Conservation (phyloP, 352 stramenopile genomes). For the Phytophthora uliginosa region DNA sequence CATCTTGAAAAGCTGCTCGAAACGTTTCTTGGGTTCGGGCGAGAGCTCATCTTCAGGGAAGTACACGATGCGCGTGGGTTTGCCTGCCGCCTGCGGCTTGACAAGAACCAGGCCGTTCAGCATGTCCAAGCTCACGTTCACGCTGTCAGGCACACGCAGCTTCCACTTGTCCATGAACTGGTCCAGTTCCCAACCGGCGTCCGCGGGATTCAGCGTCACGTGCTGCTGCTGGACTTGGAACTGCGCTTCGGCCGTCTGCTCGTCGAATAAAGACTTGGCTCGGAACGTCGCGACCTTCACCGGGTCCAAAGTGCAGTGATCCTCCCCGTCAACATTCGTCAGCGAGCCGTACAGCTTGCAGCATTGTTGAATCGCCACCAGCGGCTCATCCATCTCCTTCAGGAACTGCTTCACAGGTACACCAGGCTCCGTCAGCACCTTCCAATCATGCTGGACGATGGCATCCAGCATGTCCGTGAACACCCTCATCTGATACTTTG, state of each 20-base stretch:
- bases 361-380: slow-evolving; percentile 76
- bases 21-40: slow-evolving; percentile 79
- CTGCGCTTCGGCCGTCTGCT: slow-evolving; percentile 52
- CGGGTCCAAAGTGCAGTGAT: slow-evolving; percentile 61
- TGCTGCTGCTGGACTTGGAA: slow-evolving; percentile 49
- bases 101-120: slow-evolving; percentile 73
- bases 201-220: slow-evolving; percentile 27
- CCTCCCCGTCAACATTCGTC: slow-evolving; percentile 16
- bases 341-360: slow-evolving; percentile 71
- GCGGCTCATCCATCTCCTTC: slow-evolving; percentile 45
- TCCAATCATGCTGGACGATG: slow-evolving; percentile 79
- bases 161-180: slow-evolving; percentile 89
- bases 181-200: slow-evolving; percentile 62
- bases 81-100: slow-evolving; percentile 50
- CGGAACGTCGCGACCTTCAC: slow-evolving; percentile 80
- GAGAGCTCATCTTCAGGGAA: slow-evolving; percentile 75
- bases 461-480: slow-evolving; percentile 82
- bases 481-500: slow-evolving; percentile 63
- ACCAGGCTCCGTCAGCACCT: slow-evolving; percentile 53
- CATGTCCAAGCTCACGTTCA: slow-evolving; percentile 72
- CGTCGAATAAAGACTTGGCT: slow-evolving; percentile 79
- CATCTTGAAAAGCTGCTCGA: slow-evolving; percentile 79
- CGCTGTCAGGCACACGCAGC: slow-evolving; percentile 72
- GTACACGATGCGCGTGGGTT: slow-evolving; percentile 63
- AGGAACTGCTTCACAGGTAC: slow-evolving; percentile 57